Percentiles rank a stretch among this genome's conserved stretches.
Conservation (phyloP, 768 basidiomycete species). For the Mycena belliarum region DNA sequence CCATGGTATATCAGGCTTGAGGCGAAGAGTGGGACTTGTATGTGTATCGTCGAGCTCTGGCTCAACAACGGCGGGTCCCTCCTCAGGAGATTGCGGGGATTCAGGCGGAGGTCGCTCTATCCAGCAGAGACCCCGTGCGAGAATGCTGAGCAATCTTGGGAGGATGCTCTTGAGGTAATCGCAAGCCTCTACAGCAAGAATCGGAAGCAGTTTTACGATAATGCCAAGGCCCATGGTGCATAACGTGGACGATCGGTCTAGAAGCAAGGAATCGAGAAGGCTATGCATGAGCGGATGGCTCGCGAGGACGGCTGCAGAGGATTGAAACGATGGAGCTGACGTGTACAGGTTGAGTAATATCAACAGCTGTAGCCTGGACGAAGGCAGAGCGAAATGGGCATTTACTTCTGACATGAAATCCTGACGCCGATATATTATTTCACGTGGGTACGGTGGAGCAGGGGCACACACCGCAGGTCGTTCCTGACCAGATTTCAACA, state of each 20-base stretch:
- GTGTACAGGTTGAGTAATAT: conserved; percentile 65
- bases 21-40: conserved; percentile 36
- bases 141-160: conserved; percentile 64
- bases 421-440: conserved; percentile 38
- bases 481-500: conserved; percentile 64
- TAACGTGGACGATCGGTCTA: conserved; percentile 75
- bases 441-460: not conserved
- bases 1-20: conserved; percentile 68
- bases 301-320: conserved; percentile 52
- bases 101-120: conserved; percentile 47
- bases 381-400: conserved; percentile 57
- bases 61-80: conserved; percentile 37
- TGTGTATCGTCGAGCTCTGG: conserved; percentile 36
- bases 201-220: conserved; percentile 72
- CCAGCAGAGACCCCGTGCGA: conserved; percentile 78
- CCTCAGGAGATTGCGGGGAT: conserved; percentile 29
- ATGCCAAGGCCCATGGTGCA: conserved; percentile 65
- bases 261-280: conserved; percentile 64
- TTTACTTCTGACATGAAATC: conserved; percentile 71
- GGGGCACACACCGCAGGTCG: conserved; percentile 58
- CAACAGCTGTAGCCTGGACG: conserved; percentile 68
- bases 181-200: conserved; percentile 65
- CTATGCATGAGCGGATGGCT: conserved; percentile 63
- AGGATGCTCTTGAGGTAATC: conserved; percentile 58
- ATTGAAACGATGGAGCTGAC: conserved; percentile 53